phyloP scores from a whole-genome alignment of 768 basidiomycete species.

The Lentinula aciculospora region DNA sequence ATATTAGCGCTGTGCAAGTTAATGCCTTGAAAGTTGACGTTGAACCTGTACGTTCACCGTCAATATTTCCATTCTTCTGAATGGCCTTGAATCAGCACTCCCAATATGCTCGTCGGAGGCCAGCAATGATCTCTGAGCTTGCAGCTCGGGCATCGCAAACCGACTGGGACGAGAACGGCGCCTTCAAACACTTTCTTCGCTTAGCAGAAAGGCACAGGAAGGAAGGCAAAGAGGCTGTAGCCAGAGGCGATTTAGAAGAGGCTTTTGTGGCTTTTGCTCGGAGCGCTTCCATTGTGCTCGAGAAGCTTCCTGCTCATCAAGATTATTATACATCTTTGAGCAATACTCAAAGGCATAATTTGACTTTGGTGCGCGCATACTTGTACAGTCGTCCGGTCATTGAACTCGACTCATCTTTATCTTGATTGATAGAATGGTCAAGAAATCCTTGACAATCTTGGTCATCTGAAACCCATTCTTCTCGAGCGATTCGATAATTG shows the following conservation, averaged over 20 bases:
- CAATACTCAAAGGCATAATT: constrained; percentile 55
- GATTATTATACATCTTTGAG: constrained; percentile 57
- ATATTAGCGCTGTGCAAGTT: not conserved
- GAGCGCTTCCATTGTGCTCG: constrained; percentile 55
- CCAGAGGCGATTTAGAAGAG: constrained; percentile 37
- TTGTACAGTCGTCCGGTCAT: not conserved
- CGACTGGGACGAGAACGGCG: constrained; percentile 35
- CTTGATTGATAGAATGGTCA: constrained; percentile 66
- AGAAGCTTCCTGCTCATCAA: constrained; percentile 69
- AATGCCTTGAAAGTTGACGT: not conserved
- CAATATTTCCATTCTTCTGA: not conserved
- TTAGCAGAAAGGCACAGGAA: constrained; percentile 40
- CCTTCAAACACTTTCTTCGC: constrained; percentile 46
- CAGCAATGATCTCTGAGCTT: constrained; percentile 41
- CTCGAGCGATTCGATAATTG: constrained; percentile 62
- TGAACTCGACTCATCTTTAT: not conserved
- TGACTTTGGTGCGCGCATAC: constrained; percentile 54
- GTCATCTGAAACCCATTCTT: constrained; percentile 58
- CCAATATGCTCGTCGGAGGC: constrained; percentile 17
- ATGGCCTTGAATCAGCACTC: not conserved
- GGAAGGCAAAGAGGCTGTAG: constrained; percentile 27
- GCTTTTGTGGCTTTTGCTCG: constrained; percentile 50
- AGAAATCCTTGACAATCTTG: constrained; percentile 62
- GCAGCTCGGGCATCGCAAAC: constrained; percentile 35
- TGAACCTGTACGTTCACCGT: not conserved